These are phyloP conservation scores for Picocystis sp. DNA, from an alignment of 163 green algal genomes.

Conservation along the genomic window DNA sequence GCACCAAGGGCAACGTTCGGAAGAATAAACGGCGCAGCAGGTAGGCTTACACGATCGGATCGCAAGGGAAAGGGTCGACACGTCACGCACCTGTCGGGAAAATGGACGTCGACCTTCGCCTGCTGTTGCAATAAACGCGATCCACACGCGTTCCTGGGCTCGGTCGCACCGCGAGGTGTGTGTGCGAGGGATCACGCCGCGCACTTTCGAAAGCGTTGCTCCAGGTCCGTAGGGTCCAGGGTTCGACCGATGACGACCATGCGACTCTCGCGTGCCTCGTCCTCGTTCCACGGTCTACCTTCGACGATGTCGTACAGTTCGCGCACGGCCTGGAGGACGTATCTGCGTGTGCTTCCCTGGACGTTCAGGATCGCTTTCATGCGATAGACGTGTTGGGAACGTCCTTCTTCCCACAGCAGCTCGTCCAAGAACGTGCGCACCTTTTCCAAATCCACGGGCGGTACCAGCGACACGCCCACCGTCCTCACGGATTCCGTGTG, in stretches of 20 bases:
- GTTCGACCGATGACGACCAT: conserved; percentile 43
- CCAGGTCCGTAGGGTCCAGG: conserved; percentile 22
- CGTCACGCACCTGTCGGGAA: too few relatives aligned
- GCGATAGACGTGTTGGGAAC: conserved; percentile 44
- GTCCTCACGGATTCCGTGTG: too few relatives aligned
- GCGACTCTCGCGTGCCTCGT: conserved; percentile 8
- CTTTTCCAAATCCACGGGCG: background rate
- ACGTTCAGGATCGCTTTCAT: conserved; percentile 62
- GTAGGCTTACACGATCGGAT: too few relatives aligned
- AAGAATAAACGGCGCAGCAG: too few relatives aligned
- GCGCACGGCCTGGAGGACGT: conserved; percentile 56
- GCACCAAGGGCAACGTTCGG: too few relatives aligned
- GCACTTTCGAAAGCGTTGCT: background rate
- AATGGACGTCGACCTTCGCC: too few relatives aligned
- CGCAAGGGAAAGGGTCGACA: too few relatives aligned
- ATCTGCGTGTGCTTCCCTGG: conserved; percentile 16
- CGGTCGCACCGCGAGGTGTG: too few relatives aligned
- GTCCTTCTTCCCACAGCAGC: conserved; percentile 59
- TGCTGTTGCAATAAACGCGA: too few relatives aligned
- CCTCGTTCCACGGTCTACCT: conserved; percentile 11
- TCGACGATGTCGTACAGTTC: conserved; percentile 61
- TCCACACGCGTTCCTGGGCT: too few relatives aligned
- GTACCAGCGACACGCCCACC: too few relatives aligned
- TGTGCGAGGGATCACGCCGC: too few relatives aligned
- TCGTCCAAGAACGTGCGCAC: conserved; percentile 42